phyloP scores from a whole-genome alignment of 164 flowering plant genomes.

The Echeveria elegans region DNA sequence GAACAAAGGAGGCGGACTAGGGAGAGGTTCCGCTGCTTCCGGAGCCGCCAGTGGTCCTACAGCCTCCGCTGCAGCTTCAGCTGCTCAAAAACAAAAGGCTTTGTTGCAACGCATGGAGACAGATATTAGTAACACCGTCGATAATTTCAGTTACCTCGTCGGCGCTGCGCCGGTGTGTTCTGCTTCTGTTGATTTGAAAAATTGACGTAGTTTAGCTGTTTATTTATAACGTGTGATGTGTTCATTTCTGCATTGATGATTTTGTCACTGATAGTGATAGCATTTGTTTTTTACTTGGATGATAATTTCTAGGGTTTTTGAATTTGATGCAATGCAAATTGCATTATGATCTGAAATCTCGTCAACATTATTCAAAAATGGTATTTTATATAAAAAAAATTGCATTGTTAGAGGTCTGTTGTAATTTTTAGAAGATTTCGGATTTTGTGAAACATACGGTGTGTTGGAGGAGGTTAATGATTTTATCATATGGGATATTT shows the following conservation, averaged over 20 bases:
- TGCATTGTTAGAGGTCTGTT: no score
- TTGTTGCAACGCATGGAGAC: constrained; percentile 67
- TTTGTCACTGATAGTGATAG: neutral
- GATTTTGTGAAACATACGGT: no score
- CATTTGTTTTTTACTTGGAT: neutral
- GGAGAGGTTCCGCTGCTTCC: constrained; percentile 24
- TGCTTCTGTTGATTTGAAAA: neutral
- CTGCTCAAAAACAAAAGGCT: constrained; percentile 81
- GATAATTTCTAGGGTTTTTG: neutral
- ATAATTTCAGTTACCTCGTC: constrained; percentile 64
- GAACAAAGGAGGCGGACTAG: constrained; percentile 45
- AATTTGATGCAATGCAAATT: no score
- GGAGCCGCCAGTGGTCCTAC: constrained; percentile 59
- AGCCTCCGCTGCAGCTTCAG: constrained; percentile 67
- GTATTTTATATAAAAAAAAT: no score
- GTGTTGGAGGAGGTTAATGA: no score
- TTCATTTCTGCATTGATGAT: neutral
- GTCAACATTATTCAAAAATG: no score
- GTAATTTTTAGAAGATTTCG: no score
- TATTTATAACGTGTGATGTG: neutral
- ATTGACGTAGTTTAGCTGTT: neutral
- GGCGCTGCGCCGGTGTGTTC: constrained; percentile 52
- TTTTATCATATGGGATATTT: no score
- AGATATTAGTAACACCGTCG: constrained; percentile 62
- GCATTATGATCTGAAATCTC: no score